Percentiles rank a stretch among this genome's conserved stretches.
These are phyloP conservation scores for Penicillium chermesinum DNA, from an alignment of 495 filamentous ascomycete genomes.

Conservation along the genomic window DNA sequence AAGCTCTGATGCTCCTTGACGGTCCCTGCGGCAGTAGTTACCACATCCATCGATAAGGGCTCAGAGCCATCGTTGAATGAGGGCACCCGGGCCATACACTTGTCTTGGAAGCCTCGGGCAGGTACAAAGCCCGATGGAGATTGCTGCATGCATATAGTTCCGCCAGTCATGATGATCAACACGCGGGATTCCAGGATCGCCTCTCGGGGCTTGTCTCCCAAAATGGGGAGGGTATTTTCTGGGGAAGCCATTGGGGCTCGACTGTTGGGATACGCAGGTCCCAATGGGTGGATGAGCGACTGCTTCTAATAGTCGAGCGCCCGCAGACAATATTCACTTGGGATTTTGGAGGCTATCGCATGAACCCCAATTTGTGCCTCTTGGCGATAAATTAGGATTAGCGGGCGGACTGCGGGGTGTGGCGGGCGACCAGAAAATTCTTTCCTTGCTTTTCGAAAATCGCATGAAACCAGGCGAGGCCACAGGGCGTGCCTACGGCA, in stretches of 20 bases:
- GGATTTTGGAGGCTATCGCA: not conserved
- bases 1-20: constrained; percentile 52
- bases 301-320: not conserved
- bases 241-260: constrained; percentile 23
- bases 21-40: constrained; percentile 42
- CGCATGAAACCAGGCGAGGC: not conserved
- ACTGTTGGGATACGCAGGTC: too few relatives aligned
- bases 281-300: not conserved
- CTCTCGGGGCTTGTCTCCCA: constrained; percentile 23
- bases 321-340: not conserved
- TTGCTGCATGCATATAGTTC: constrained; percentile 91
- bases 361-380: constrained; percentile 9
- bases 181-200: constrained; percentile 65
- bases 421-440: constrained; percentile 12
- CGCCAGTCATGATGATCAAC: constrained; percentile 88
- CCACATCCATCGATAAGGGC: constrained; percentile 49
- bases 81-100: constrained; percentile 75
- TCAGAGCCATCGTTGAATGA: constrained; percentile 83
- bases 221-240: constrained; percentile 19
- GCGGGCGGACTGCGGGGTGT: constrained; percentile 11
- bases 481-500: not conserved
- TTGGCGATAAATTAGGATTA: constrained; percentile 3
- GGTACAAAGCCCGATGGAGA: constrained; percentile 63
- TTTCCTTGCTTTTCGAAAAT: not conserved
- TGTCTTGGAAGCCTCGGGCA: constrained; percentile 75